Conservation (phyloP, 495 filamentous ascomycete genomes). For the Penicillium cinerascens region DNA sequence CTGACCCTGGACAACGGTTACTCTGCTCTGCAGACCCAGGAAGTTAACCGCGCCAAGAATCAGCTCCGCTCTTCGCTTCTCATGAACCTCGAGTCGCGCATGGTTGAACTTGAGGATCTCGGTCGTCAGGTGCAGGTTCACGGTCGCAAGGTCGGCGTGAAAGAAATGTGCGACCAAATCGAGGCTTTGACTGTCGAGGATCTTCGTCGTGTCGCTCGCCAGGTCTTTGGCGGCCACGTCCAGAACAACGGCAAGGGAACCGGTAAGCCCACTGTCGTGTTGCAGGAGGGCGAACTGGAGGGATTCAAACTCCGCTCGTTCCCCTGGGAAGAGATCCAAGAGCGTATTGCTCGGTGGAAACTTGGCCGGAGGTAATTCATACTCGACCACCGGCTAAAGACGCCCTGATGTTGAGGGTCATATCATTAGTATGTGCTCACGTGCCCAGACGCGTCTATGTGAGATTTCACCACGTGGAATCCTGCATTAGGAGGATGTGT, state of each 20-base stretch:
- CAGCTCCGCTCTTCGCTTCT: conserved; percentile 85
- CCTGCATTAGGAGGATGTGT: conserved; percentile 17
- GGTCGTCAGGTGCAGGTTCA: conserved; percentile 95
- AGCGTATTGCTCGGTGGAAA: conserved; percentile 77
- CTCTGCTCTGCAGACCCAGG: conserved; percentile 62
- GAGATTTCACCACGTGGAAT: conserved; percentile 1
- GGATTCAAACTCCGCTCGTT: conserved; percentile 49
- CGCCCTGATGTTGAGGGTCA: neutral
- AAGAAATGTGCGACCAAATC: conserved; percentile 89
- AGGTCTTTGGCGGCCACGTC: conserved; percentile 74
- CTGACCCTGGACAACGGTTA: conserved; percentile 70
- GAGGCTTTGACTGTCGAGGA: conserved; percentile 77
- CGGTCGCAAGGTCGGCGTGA: conserved; percentile 82
- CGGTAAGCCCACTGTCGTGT: conserved; percentile 88
- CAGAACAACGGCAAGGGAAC: conserved; percentile 73
- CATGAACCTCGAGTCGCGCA: conserved; percentile 96
- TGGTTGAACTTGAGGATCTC: conserved; percentile 98
- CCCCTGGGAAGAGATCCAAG: conserved; percentile 86
- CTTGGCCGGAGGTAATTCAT: conserved; percentile 61
- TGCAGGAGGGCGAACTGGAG: conserved; percentile 68
- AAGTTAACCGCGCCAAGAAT: conserved; percentile 97
- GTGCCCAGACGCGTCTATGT: neutral
- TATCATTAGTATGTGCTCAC: neutral
- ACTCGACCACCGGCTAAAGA: neutral
- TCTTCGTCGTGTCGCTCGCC: conserved; percentile 75